phyloP scores from a whole-genome alignment of 2,329 filamentous ascomycete species.

The Fusarium metavorans region DNA sequence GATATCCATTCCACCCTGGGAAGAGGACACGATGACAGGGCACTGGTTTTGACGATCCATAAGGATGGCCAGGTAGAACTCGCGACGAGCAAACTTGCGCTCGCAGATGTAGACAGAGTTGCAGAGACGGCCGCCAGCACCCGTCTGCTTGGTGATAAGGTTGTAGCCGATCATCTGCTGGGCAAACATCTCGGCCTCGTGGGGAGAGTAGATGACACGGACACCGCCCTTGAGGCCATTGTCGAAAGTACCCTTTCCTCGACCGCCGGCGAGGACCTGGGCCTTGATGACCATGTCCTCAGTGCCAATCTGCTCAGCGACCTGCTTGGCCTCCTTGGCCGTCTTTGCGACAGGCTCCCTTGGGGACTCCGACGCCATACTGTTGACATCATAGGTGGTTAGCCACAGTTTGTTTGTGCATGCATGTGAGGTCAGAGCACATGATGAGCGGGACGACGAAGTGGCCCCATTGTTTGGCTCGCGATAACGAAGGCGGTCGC shows the following conservation, averaged over 20 bases:
- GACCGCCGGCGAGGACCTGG: conserved; percentile 96
- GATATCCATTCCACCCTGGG: conserved; percentile 99
- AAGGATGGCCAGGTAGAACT: conserved; percentile 98
- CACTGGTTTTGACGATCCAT: conserved; percentile 95
- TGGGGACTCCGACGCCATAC: conserved; percentile 95
- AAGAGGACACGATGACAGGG: conserved; percentile 97
- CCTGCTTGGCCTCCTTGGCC: conserved; percentile 87
- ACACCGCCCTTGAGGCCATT: conserved; percentile 99
- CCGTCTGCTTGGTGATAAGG: conserved; percentile 99
- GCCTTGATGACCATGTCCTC: conserved; percentile 99
- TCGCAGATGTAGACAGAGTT: conserved; percentile 99
- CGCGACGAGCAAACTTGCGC: conserved; percentile 98
- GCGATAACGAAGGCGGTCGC: conserved; percentile 22
- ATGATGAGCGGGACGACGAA: conserved; percentile 1
- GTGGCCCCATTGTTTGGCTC: conserved; percentile 24
- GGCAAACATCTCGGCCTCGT: conserved; percentile 96
- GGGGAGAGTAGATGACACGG: conserved; percentile 97
- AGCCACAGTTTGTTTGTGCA: conserved; percentile 12
- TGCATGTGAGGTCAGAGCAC: conserved; percentile 3
- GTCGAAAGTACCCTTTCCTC: conserved; percentile 97
- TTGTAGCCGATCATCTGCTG: conserved; percentile 99
- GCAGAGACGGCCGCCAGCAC: conserved; percentile 91
- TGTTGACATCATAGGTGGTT: conserved; percentile 55
- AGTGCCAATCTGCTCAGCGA: conserved; percentile 90
- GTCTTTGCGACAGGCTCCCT: conserved; percentile 87